phyloP scores from a whole-genome alignment of 1,139 yeast species.

The Hanseniaspora sp. region DNA sequence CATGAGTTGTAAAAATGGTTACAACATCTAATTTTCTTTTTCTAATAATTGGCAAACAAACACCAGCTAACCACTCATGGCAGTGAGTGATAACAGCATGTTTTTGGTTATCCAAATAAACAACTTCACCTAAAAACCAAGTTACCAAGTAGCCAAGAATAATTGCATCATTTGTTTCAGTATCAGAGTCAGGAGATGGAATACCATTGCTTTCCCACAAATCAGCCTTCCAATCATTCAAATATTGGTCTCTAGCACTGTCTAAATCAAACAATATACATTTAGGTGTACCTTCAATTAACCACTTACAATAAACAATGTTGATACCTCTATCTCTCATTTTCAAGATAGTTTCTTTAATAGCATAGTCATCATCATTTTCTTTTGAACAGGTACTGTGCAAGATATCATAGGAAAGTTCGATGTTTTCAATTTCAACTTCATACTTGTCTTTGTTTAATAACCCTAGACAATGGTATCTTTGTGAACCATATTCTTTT shows the following conservation, averaged over 20 bases:
- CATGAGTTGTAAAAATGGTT: slow-evolving; percentile 94
- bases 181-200: slow-evolving; percentile 83
- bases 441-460: slow-evolving; percentile 71
- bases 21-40: slow-evolving; percentile 87
- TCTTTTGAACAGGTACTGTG: slow-evolving; percentile 33
- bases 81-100: slow-evolving; percentile 89
- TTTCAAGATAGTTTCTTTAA: slow-evolving; percentile 36
- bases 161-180: slow-evolving; percentile 84
- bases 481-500: slow-evolving; percentile 69
- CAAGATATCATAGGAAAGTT: slow-evolving; percentile 44
- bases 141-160: slow-evolving; percentile 87
- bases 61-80: slow-evolving; percentile 98
- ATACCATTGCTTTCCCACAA: slow-evolving; percentile 85
- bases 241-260: slow-evolving; percentile 46
- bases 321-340: slow-evolving; percentile 70
- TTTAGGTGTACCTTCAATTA: slow-evolving; percentile 93
- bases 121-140: slow-evolving; percentile 93
- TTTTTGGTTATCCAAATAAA: slow-evolving; percentile 56
- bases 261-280: slow-evolving; percentile 78
- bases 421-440: slow-evolving; percentile 83
- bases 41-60: slow-evolving; percentile 84
- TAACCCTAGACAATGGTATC: slow-evolving; percentile 84
- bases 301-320: slow-evolving; percentile 89
- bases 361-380: slow-evolving; percentile 17
- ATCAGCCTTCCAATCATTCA: slow-evolving; percentile 91